Conservation (phyloP, 2,329 filamentous ascomycete species). For the Cadophora sp. region DNA sequence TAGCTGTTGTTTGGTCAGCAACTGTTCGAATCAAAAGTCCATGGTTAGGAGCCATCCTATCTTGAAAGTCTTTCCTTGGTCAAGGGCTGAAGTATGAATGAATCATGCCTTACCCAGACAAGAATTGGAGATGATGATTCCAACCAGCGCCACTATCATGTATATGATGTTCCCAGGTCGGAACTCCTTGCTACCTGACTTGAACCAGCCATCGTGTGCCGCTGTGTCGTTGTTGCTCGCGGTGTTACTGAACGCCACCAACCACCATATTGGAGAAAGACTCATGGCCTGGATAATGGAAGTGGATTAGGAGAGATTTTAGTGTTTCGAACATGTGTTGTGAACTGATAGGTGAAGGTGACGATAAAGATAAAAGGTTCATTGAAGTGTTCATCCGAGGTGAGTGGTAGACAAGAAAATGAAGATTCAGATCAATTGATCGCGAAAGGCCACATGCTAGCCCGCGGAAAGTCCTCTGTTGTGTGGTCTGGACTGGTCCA, state of each 20-base stretch:
- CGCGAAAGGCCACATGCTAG: not conserved
- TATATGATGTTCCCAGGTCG: constrained; percentile 4
- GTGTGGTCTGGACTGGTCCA: not conserved
- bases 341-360: not conserved
- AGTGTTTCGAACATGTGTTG: not conserved
- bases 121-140: constrained; percentile 12
- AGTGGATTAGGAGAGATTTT: not conserved
- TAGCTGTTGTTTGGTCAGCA: constrained; percentile 7
- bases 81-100: not conserved
- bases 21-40: not conserved
- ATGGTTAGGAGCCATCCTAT: no score
- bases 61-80: not conserved
- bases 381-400: no score
- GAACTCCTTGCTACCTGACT: not conserved
- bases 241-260: not conserved
- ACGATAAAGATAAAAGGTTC: not conserved
- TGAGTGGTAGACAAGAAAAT: not conserved
- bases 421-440: not conserved
- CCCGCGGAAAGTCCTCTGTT: not conserved
- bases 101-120: constrained; percentile 9
- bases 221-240: not conserved
- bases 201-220: not conserved
- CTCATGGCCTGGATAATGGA: not conserved
- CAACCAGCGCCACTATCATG: not conserved
- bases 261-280: not conserved